Evolutionary conservation across 257 asterid genomes (phyloP).

Genomic region (Gentiana dahurica): DNA sequence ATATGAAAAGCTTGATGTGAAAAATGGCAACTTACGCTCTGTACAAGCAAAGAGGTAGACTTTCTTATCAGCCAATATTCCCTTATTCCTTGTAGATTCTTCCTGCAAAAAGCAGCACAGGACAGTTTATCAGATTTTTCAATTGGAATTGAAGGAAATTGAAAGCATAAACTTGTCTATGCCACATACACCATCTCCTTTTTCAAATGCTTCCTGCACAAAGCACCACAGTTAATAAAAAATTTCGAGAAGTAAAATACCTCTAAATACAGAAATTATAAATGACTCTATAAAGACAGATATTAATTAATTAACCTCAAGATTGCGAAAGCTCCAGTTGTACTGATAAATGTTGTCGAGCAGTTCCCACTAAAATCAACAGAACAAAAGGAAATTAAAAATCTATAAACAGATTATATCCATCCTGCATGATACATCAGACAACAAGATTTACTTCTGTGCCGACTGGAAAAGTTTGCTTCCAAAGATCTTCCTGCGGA

Average conservation of each 20-base stretch:
- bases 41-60: constrained; percentile 90
- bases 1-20: background rate
- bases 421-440: background rate
- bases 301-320: constrained; percentile 49
- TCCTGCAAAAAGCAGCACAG: too few species aligned
- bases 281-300: background rate
- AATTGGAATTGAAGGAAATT: too few species aligned
- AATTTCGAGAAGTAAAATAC: too few species aligned
- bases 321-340: constrained; percentile 70
- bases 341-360: constrained; percentile 79
- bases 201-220: constrained; percentile 76
- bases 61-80: constrained; percentile 30
- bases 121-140: too few species aligned
- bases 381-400: constrained; percentile 1
- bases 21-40: constrained; percentile 57
- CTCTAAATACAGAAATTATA: too few species aligned
- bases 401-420: background rate
- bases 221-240: background rate
- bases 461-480: constrained; percentile 63
- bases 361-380: constrained; percentile 81
- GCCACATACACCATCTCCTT: constrained; percentile 55
- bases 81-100: too few species aligned
- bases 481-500: constrained; percentile 73
- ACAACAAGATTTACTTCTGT: constrained; percentile 39
- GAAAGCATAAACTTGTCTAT: too few species aligned